phyloP scores from a whole-genome alignment of 176 grass and related monocot genomes.

The Bothriochloa decipiens region DNA sequence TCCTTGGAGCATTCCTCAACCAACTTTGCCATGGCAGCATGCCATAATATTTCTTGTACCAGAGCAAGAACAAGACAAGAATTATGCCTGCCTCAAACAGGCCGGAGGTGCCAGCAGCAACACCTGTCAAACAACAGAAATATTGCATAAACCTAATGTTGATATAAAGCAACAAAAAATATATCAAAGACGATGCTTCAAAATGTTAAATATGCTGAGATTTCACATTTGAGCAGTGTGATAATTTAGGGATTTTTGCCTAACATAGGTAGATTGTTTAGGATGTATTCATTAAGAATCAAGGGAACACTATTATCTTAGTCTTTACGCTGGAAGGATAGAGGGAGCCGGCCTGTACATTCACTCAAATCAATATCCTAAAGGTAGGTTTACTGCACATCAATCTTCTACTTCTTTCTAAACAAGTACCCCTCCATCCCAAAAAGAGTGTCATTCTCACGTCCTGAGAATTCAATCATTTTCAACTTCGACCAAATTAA shows the following conservation, averaged over 20 bases:
- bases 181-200: not conserved
- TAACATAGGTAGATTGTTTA: no score
- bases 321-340: no score
- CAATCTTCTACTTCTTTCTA: no score
- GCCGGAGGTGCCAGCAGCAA: not conserved
- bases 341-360: no score
- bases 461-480: no score
- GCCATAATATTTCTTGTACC: not conserved
- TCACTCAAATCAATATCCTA: no score
- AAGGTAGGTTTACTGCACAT: no score
- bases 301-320: no score
- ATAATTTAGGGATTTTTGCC: not conserved
- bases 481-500: no score
- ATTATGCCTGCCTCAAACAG: not conserved
- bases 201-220: not conserved
- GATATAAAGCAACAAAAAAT: not conserved
- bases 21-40: not conserved
- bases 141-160: not conserved
- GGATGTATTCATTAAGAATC: no score
- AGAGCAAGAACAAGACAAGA: not conserved
- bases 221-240: not conserved
- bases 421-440: no score
- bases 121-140: not conserved
- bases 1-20: slow-evolving; percentile 27
- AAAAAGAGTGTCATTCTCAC: no score